Base-by-base conservation (phyloP, 148 eudicot genomes). In the Hydrangea macrophylla region DNA sequence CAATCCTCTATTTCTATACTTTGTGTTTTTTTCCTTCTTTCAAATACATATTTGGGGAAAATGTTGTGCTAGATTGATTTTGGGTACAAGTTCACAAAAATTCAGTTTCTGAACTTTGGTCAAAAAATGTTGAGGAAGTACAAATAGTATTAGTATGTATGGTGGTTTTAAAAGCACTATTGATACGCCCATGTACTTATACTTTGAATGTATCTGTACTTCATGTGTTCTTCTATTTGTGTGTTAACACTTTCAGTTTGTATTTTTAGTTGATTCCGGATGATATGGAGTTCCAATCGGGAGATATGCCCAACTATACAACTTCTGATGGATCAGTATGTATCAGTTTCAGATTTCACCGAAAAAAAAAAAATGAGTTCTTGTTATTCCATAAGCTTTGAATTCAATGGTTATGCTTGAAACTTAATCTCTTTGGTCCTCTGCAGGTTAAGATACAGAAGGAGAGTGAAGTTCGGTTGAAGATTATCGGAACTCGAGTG, bases 231-330 rank as follows among this genome's bases (percentile, higher is more conserved):
- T 30, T n/a, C n/a, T n/a, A 30, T 31, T 8, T 20, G 37, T 30
- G 36, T 36, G 37, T 55, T 40, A 50, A 17, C 31, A 30, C 45
- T 23, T 15, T 72, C 31, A 11, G 28, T 26, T 27, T 30, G 54
- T 9, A 30, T 50, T 67, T 71, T 44, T 57, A 92, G 98, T 73
- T 92, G 78, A 92, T 92, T 75, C 98, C 98, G 0, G 98, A 92
- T 81, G 98, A 92, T 76, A 88, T 92, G 98, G 96, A 92, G 77
- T 92, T 92, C 68, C 98, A 92, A 64, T 81, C 98, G 50, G 96
- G 94, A 33, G 98, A 92, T 71, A 76, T 81, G 56, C 94, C 98
- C 12, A 85, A 90, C 58, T 92, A 92, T 64, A 90, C 94, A 8
- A 92, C 98, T 42, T 86, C 94, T 25, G 96, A 92, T 81, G 94